Conservation (phyloP, 495 filamentous ascomycete genomes). For the Lindgomyces ingoldianus region DNA sequence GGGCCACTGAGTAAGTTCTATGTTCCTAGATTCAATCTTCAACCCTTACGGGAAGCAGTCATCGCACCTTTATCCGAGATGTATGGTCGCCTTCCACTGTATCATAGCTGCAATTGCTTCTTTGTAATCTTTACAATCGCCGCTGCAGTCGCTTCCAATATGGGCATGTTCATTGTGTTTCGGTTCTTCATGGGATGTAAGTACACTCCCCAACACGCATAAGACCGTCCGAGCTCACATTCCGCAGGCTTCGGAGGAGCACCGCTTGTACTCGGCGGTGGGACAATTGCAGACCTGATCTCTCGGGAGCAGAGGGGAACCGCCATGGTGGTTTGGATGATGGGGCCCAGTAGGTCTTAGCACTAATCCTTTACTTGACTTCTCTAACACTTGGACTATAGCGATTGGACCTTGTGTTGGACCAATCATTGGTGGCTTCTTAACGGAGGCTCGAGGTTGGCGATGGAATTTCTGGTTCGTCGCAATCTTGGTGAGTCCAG, state of each 20-base stretch:
- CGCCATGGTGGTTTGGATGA: conserved; percentile 52
- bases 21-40: background rate
- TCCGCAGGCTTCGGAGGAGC: conserved; percentile 42
- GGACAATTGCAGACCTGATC: conserved; percentile 52
- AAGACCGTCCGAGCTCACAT: background rate
- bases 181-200: conserved; percentile 50
- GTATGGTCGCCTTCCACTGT: conserved; percentile 49
- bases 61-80: conserved; percentile 52
- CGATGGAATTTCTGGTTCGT: conserved; percentile 46
- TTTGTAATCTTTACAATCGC: conserved; percentile 53
- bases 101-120: conserved; percentile 49
- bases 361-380: conserved; percentile 2
- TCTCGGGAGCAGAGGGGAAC: conserved; percentile 48
- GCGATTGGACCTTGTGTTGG: conserved; percentile 32
- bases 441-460: conserved; percentile 42
- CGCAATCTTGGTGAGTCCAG: conserved; percentile 39
- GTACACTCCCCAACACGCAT: background rate
- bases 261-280: conserved; percentile 51
- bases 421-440: conserved; percentile 51
- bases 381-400: background rate
- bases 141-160: conserved; percentile 48
- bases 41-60: conserved; percentile 30
- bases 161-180: conserved; percentile 52
- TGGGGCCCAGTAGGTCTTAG: conserved; percentile 45
- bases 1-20: conserved; percentile 33